Conservation (phyloP, 495 filamentous ascomycete species). For the Penicillium pancosmium region DNA sequence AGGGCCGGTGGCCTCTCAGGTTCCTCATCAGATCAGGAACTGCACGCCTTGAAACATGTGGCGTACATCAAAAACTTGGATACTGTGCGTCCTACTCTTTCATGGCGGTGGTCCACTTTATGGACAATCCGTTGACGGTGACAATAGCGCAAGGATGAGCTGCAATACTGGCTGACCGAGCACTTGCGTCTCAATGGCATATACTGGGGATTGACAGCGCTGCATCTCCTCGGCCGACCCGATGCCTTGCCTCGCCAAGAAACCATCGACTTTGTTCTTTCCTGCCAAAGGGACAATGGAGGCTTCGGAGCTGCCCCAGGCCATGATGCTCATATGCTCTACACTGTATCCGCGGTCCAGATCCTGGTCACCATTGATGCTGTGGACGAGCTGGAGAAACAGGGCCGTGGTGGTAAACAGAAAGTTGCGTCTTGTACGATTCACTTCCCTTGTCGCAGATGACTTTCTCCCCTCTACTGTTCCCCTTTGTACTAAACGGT, state of each 20-base stretch:
- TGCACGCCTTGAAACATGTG: slow-evolving; percentile 78
- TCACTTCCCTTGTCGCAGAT: neutral
- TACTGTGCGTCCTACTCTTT: slow-evolving; percentile 59
- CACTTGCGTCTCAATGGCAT: slow-evolving; percentile 92
- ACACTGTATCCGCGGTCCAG: slow-evolving; percentile 91
- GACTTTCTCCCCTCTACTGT: slow-evolving; percentile 12
- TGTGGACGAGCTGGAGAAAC: slow-evolving; percentile 75
- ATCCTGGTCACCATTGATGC: slow-evolving; percentile 84
- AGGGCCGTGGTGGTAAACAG: slow-evolving; percentile 64
- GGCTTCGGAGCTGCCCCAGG: slow-evolving; percentile 93
- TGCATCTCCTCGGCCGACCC: slow-evolving; percentile 81
- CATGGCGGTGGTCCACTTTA: slow-evolving; percentile 11
- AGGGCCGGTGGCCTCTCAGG: slow-evolving; percentile 49
- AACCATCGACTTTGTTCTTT: slow-evolving; percentile 87
- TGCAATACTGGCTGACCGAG: slow-evolving; percentile 97
- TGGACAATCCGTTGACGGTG: slow-evolving; percentile 35
- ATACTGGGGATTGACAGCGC: slow-evolving; percentile 92
- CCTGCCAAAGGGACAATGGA: slow-evolving; percentile 82
- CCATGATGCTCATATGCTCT: slow-evolving; percentile 94
- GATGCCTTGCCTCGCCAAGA: slow-evolving; percentile 78
- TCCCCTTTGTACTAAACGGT: slow-evolving; percentile 25
- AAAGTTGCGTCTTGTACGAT: slow-evolving; percentile 74
- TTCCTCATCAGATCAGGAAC: slow-evolving; percentile 51
- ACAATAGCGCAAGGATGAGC: slow-evolving; percentile 78
- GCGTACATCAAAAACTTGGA: slow-evolving; percentile 93